Conservation (phyloP, 345 rosid species). For the Eucalyptus lansdowneana region DNA sequence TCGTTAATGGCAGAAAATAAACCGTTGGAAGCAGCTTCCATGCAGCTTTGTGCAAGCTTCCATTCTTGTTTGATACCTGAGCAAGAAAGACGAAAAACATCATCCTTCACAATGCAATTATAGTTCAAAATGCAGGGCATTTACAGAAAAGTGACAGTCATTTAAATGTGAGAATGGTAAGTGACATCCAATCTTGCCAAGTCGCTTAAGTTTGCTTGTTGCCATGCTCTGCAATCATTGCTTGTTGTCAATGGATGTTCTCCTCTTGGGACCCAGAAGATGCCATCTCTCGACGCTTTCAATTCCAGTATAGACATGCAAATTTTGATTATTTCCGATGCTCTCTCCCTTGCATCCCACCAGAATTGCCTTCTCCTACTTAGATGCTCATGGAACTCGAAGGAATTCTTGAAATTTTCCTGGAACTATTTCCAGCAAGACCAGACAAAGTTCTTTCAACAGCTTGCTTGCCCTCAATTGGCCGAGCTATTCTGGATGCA, state of each 20-base stretch:
- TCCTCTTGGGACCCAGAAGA: slow-evolving; percentile 46
- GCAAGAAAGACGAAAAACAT: not conserved
- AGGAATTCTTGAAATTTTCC: slow-evolving; percentile 72
- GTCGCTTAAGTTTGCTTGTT: slow-evolving; percentile 58
- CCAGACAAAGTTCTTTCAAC: slow-evolving; percentile 47
- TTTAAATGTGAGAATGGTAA: slow-evolving; percentile 64
- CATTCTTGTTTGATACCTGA: slow-evolving; percentile 71
- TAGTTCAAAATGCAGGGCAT: not conserved
- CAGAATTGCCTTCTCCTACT: slow-evolving; percentile 52
- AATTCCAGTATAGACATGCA: slow-evolving; percentile 73
- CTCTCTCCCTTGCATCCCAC: slow-evolving; percentile 70
- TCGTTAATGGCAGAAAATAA: slow-evolving; percentile 61
- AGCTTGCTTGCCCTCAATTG: slow-evolving; percentile 62
- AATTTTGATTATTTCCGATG: slow-evolving; percentile 47
- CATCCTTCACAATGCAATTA: not conserved
- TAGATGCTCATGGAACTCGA: slow-evolving; percentile 69
- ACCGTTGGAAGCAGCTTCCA: slow-evolving; percentile 69
- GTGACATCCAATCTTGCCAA: slow-evolving; percentile 55
- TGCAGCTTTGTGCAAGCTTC: slow-evolving; percentile 64
- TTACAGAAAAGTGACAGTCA: not conserved
- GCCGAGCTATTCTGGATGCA: slow-evolving; percentile 39
- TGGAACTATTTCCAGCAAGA: slow-evolving; percentile 17
- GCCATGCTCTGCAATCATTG: slow-evolving; percentile 56
- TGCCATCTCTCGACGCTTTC: slow-evolving; percentile 80
- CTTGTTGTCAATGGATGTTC: slow-evolving; percentile 22